Conservation (phyloP, 2,329 filamentous ascomycete species). For the Aspergillus texensis region DNA sequence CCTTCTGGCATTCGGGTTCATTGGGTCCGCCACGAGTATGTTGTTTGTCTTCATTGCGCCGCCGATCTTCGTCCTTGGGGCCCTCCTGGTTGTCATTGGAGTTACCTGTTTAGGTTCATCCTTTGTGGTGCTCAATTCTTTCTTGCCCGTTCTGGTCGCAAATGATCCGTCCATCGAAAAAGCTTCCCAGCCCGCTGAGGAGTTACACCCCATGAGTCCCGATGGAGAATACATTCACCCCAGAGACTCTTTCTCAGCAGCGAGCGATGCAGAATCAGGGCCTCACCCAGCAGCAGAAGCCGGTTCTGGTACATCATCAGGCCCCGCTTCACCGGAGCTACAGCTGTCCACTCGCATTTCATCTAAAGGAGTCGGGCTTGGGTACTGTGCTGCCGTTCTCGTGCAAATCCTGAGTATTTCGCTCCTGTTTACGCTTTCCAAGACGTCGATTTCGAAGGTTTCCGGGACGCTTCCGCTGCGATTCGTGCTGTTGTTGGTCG, state of each 20-base stretch:
- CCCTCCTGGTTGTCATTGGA: slow-evolving; percentile 78
- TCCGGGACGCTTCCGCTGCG: slow-evolving; percentile 78
- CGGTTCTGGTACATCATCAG: slow-evolving; percentile 8
- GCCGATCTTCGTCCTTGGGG: slow-evolving; percentile 74
- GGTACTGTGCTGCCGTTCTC: slow-evolving; percentile 80
- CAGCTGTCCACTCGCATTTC: slow-evolving; percentile 84
- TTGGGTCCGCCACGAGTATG: slow-evolving; percentile 81
- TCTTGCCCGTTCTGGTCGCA: slow-evolving; percentile 81
- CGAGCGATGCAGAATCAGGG: slow-evolving; percentile 26
- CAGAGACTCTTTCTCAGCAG: slow-evolving; percentile 19
- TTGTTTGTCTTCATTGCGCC: slow-evolving; percentile 77
- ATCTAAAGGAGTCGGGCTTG: slow-evolving; percentile 83
- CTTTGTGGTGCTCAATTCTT: slow-evolving; percentile 90
- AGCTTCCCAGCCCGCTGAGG: slow-evolving; percentile 19
- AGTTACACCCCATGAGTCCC: slow-evolving; percentile 27
- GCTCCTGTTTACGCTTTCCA: slow-evolving; percentile 61
- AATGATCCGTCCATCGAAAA: slow-evolving; percentile 65
- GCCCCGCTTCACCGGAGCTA: slow-evolving; percentile 63
- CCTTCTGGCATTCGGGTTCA: slow-evolving; percentile 75
- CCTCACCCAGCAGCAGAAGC: slow-evolving; percentile 8
- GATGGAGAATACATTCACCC: slow-evolving; percentile 14
- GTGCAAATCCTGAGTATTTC: slow-evolving; percentile 79
- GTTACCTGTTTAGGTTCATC: slow-evolving; percentile 90
- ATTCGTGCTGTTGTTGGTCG: slow-evolving; percentile 78
- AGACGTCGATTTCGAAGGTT: slow-evolving; percentile 51